phyloP scores from a whole-genome alignment of 805 yeast genomes.

The Barnettozyma sucrosica region DNA sequence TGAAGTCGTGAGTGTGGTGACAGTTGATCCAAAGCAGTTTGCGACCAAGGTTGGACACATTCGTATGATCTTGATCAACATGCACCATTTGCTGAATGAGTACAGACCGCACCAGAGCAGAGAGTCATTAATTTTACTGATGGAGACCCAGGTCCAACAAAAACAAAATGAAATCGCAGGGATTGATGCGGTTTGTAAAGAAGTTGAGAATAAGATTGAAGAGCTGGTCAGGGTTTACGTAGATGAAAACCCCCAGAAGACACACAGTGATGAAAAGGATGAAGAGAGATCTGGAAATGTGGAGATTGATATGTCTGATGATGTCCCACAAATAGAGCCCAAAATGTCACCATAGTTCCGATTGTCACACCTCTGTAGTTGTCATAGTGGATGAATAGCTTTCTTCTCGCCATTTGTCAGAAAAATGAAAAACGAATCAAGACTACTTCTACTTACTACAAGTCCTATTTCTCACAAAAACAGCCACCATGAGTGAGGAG shows the following conservation, averaged over 20 bases:
- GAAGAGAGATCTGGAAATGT: background rate
- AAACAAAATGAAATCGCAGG: constrained; percentile 49
- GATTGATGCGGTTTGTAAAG: constrained; percentile 35
- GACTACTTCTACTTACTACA: background rate
- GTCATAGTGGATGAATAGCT: background rate
- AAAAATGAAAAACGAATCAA: background rate
- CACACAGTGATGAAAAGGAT: background rate
- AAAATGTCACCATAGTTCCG: background rate
- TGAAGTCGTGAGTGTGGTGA: constrained; percentile 73
- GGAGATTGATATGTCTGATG: background rate
- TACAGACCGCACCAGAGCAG: constrained; percentile 94
- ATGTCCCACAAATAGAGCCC: background rate
- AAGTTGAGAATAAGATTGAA: constrained; percentile 34
- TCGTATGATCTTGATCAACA: constrained; percentile 73
- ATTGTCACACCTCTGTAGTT: background rate
- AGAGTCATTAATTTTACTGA: constrained; percentile 73
- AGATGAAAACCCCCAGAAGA: constrained; percentile 13
- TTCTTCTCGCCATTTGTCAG: background rate
- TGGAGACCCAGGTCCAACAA: constrained; percentile 63
- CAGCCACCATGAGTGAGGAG: constrained; percentile 16
- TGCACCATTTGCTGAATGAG: constrained; percentile 86
- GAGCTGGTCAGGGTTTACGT: constrained; percentile 27
- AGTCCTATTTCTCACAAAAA: background rate
- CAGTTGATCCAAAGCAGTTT: constrained; percentile 63
- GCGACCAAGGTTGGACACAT: constrained; percentile 69